Base-by-base conservation (phyloP, 768 basidiomycete genomes). In the Xerocomellus chrysenteron region DNA sequence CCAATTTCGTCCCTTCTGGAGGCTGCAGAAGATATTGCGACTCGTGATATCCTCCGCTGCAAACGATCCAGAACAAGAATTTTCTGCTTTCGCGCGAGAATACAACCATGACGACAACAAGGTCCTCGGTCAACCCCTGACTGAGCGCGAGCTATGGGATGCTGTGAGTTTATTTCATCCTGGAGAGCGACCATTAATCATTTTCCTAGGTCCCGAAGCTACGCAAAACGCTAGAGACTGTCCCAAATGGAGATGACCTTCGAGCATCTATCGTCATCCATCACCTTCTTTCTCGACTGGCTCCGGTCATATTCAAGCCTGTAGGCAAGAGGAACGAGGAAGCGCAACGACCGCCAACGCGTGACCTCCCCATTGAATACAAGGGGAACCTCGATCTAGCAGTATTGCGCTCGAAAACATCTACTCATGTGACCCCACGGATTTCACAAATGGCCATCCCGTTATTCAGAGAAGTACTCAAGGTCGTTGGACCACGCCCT, bases 381-480 rank as follows among this genome's bases (percentile, higher is more conserved):
- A 63, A 43, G 0, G 78, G 78, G 0, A 82, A 84, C 60, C 71
- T 76, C 6, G 89, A 91, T 61, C 60, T 81, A 5, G 79, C 76
- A 2, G 82, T 87, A 2, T 74, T 90, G 17, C 81, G 83, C 58
- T 78, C 80, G 32, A 82, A 83, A 60, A 78, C 69, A 17, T 70
- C 74, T 5, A 89, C 87, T 0, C 80, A 81, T 46, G 86, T 91
- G 9, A 90, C 88, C 0, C 82, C 83, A 0, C 73, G 76, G 19
- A 83, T 91, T 43, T 78, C 76, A 6, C 62, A 70, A 10, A 68
- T 90, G 9, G 82, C 86, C 0, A 33, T 65, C 9, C 78, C 79
- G 0, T 75, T 80, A 0, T 84, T 89, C 49, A 75, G 74, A 24
- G 88, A 88, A 57, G 69, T 72, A 2, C 67, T 90, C 5, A 56